Evolutionary conservation across 768 basidiomycete species (phyloP), one percentile per base, ranked within the genome.

Genomic region (Russula vinacea): DNA sequence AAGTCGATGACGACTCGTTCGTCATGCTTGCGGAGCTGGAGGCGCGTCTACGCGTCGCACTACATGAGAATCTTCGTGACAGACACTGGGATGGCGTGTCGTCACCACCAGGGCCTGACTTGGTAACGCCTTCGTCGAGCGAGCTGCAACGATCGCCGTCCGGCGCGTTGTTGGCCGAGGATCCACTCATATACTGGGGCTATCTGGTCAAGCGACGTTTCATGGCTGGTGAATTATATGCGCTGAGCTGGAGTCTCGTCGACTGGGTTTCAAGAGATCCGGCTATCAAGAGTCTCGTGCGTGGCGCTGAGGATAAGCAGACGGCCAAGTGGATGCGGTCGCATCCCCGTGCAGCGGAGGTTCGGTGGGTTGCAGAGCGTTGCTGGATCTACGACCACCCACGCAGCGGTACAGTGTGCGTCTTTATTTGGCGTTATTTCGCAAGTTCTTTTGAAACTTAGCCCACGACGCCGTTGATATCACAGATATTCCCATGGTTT

Each of bases 311-410:
- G 79, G 95, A 98, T 76, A 94, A 97, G 74, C 88, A 92, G 69
- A 90, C 90, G 6, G 86, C 93, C 9, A 90, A 86, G 67, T 98
- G 95, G 95, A 93, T 98, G 85, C 80, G 82, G 22, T 71, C 86
- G 58, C 95, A 97, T 76, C 94, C 95, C 0, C 83, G 81, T 50
- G 84, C 89, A 16, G 76, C 81, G 33, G 83, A 89, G 68, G 84
- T 99, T 45, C 84, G 92, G 50, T 98, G 96, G 95, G 81, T 82
- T 37, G 88, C 90, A 69, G 95, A 99, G 72, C 84, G 88, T 32
- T 98, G 96, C 75, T 96, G 93, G 92, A 92, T 99, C 68, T 98
- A 99, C 75, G 95, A 99, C 73, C 96, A 98, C 76, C 96, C 96
- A 2, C 88, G 93, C 55, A 86, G 91, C 17, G 89, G 91, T 54